Evolutionary conservation across 257 asterid species (phyloP), one percentile per base, ranked within the genome.

Genomic region (Fraxinus americana): DNA sequence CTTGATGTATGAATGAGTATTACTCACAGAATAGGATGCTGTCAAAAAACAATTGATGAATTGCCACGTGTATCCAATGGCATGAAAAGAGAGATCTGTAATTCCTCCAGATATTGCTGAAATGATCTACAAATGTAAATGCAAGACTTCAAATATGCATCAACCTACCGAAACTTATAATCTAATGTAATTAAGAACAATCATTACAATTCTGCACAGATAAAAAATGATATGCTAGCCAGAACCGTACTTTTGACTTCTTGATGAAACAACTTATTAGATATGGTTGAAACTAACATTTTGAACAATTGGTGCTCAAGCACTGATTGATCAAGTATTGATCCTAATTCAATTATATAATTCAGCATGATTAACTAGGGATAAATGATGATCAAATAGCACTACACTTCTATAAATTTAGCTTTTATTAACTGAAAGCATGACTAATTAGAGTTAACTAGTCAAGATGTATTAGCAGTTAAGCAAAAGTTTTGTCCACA

Each of bases 91-190:
- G 27, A 54, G 59, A 59, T 70, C 81, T 48, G 98, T 94, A 76
- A 94, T 81, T 78, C 99, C 99, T 71, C 99, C 99, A 21, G 96
- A 92, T 80, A 92, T 89, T 78, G 99, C 98, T 82, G 99, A 93
- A 76, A 96, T 87, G 39, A 96, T 92, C 99, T 95, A 97, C 91
- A 89, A 7, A 39, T 36, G 75, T 57, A 81, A 68, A 59, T 8
- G 69, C n/a, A 69, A 43, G 59, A 72, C 54, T 57, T 82, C 41
- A 80, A 35, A 75, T 45, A 59, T 43, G 21, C 74, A 61, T 77
- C 74, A 77, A 78, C 65, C 54, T 57, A 76, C 71, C 32, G 73
- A 50, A 69, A 36, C 34, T 45, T 30, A 72, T 27, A 67, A 52
- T 21, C 79, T 39, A 39, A 52, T 59, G 72, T 30, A 77, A 70